Evolutionary conservation across 164 flowering plant genomes (phyloP), one percentile per base, ranked within the genome.

Genomic region (Platanus orientalis): DNA sequence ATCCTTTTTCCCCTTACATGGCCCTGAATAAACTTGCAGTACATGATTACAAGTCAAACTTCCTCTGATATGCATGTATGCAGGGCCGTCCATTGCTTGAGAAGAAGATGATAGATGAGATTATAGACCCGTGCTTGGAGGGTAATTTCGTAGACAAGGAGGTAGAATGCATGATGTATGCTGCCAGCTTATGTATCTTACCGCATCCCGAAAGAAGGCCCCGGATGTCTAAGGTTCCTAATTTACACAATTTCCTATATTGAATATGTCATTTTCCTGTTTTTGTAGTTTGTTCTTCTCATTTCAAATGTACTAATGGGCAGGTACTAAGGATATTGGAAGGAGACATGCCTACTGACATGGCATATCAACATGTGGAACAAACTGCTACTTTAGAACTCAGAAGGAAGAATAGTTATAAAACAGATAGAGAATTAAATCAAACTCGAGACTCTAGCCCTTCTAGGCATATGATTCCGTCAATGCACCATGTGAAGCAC

Each of bases 191-290:
- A 54, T 79, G 83, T 29, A 55, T 75, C 52, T 59, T 65, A 10
- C 68, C 73, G 21, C 27, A 60, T 45, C 83, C 80, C 7, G 65
- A 79, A 45, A 32, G 40, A 29, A 68, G 80, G 47, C 80, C 80
- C 3, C 58, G 68, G 42, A 75, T 79, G 80, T 79, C 80, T 6
- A 73, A 75, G 81, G 81, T 75, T 56, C 30, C 34, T 42, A 2
- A 27, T 23, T 34, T 5, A 7, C 47, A 54, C 23, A 19, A 21
- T 16, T 4, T 7, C 28, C 9, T 14, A 20, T 1, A 28, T 28
- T 3, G 21, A 34, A 23, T 52, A 17, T 57, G 25, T 28, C 3
- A 0, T 23, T 24, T 40, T 24, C 11, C 21, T 4, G 25, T 21
- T 3, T n/a, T 54, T 34, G 2, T 30, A 0, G 6, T 17, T 52